Percentiles rank a stretch among this genome's conserved stretches.
Evolutionary conservation across 73 alveolate genomes (phyloP).

Genomic region (Paramecium sexaurelia): DNA sequence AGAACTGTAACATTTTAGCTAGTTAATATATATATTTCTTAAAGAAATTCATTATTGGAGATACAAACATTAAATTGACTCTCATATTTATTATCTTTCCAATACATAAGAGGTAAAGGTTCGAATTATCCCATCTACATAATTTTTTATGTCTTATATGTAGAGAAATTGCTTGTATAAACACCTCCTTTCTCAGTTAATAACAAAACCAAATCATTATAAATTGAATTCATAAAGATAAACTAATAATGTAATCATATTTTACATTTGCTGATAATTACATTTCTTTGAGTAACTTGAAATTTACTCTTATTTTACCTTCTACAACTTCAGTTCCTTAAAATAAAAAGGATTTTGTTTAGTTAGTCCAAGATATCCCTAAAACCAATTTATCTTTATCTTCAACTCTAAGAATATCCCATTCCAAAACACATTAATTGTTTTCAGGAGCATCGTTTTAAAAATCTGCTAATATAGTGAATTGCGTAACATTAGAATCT

Average conservation of each 20-base stretch:
- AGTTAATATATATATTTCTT: slow-evolving; percentile 10
- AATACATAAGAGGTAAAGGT: slow-evolving; percentile 44
- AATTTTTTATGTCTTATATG: not conserved
- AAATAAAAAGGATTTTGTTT: not conserved
- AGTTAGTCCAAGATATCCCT: slow-evolving; percentile 4
- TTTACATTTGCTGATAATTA: not conserved
- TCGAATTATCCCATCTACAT: not conserved
- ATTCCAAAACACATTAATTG: slow-evolving; percentile 25
- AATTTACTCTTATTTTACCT: slow-evolving; percentile 18
- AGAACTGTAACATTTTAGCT: not conserved
- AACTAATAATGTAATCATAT: not conserved
- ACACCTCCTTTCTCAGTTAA: slow-evolving; percentile 29
- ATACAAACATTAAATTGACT: not conserved
- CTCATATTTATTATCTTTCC: slow-evolving; percentile 56
- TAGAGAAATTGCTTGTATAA: not conserved
- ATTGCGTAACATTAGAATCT: not conserved
- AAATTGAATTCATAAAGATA: slow-evolving; percentile 16
- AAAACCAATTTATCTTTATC: not conserved
- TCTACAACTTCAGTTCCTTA: not conserved
- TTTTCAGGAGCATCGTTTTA: not conserved
- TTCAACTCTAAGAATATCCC: not conserved
- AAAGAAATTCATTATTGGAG: slow-evolving; percentile 8
- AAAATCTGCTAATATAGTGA: not conserved
- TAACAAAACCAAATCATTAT: slow-evolving; percentile 24
- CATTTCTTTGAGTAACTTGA: not conserved